These are phyloP conservation scores for Thermomucor indicae-seudaticae DNA, from an alignment of 371 early-diverging fungal genomes.

Conservation along the genomic window DNA sequence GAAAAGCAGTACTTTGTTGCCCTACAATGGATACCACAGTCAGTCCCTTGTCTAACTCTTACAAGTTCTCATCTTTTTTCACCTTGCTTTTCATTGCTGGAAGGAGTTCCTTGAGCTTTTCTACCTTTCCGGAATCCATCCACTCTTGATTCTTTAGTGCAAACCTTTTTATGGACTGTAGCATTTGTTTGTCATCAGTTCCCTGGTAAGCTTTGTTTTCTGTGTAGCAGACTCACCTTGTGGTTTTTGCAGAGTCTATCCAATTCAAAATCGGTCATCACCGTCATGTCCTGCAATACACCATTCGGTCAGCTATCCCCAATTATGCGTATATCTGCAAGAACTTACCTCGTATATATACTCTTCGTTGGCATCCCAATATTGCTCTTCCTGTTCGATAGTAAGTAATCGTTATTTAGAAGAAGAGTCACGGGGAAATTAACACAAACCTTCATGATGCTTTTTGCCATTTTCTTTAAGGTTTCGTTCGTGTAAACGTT, in stretches of 20 bases:
- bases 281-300: slow-evolving; percentile 66
- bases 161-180: slow-evolving; percentile 45
- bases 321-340: background rate
- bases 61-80: slow-evolving; percentile 11
- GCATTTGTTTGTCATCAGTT: background rate
- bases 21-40: slow-evolving; percentile 17
- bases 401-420: background rate
- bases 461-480: slow-evolving; percentile 63
- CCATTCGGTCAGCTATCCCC: no score
- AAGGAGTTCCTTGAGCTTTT: slow-evolving; percentile 54
- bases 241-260: slow-evolving; percentile 66
- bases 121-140: slow-evolving; percentile 80
- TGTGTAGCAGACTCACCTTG: slow-evolving; percentile 32
- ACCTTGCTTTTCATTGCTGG: slow-evolving; percentile 48
- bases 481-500: slow-evolving; percentile 52
- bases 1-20: slow-evolving; percentile 74
- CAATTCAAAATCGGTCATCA: slow-evolving; percentile 85
- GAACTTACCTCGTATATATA: slow-evolving; percentile 62
- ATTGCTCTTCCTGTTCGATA: slow-evolving; percentile 36
- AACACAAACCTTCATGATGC: slow-evolving; percentile 36
- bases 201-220: no score
- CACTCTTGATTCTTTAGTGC: slow-evolving; percentile 55
- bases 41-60: background rate
- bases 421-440: no score
- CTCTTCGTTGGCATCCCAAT: slow-evolving; percentile 64